A percentile compares a stretch with the other conserved stretches of the same genome.
Evolutionary conservation across 495 filamentous ascomycete genomes (phyloP).

Genomic region (Penicillium crystallinum): DNA sequence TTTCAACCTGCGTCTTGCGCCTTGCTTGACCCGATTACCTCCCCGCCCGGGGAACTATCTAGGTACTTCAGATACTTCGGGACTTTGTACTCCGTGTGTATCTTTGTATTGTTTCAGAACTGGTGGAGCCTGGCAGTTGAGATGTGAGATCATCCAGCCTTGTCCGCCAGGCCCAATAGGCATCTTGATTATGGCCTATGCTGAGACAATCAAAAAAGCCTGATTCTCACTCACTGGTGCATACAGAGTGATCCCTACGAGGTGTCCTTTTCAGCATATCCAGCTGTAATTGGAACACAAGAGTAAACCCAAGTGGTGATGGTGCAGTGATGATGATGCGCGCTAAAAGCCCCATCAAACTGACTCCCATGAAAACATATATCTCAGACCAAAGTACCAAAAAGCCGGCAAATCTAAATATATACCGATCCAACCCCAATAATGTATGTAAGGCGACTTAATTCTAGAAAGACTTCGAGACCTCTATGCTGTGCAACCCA

Average conservation of each 20-base stretch:
- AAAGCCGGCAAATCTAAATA: neutral
- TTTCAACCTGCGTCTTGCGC: neutral
- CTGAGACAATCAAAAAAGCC: neutral
- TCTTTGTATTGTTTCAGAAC: neutral
- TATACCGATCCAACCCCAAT: neutral
- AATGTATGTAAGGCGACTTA: neutral
- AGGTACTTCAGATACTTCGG: neutral
- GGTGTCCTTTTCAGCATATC: neutral
- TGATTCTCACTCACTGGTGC: no score
- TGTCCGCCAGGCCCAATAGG: neutral
- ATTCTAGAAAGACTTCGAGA: neutral
- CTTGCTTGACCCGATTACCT: conserved; percentile 1
- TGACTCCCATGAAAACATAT: neutral
- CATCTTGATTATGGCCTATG: no score
- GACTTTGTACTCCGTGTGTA: neutral
- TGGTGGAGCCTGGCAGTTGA: neutral
- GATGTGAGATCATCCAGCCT: neutral
- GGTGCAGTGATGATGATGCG: no score
- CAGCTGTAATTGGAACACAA: neutral
- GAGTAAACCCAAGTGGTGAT: no score
- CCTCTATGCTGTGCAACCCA: conserved; percentile 5
- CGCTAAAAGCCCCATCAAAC: no score
- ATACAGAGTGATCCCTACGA: no score
- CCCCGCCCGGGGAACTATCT: neutral
- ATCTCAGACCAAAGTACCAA: neutral